Evolutionary conservation across 2,329 filamentous ascomycete genomes (phyloP), one percentile per base, ranked within the genome.

Genomic region (Xylariaceae sp.): DNA sequence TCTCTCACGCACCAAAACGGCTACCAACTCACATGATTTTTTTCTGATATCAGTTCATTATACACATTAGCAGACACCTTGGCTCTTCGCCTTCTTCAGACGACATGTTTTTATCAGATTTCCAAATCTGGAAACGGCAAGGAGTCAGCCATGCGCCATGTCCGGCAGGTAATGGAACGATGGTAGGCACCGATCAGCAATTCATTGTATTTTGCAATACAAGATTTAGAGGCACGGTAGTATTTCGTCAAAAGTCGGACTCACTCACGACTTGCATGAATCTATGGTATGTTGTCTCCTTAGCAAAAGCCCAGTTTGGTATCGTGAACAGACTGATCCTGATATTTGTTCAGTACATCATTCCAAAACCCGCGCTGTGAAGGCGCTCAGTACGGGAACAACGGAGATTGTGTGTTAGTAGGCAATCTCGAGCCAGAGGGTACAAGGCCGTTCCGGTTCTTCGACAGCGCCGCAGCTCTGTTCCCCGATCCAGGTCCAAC

Each of bases 331-430:
- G 12, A 39, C 42, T 52, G 27, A 52, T 32, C 17, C 30, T 30
- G 17, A 43, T 15, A 2, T 19, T 6, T 33, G 30, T 17, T 35
- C 15, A 55, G 53, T 18, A 48, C 49, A 14, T 52, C 49, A 6
- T 48, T 48, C 17, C 52, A 57, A 36, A 55, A 52, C 30, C 52
- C 56, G 11, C 52, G 54, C 10, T 58, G 56, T 27, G 56, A 58
- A 14, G 54, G 48, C 10, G 56, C 48, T 6, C 42, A 57, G 33
- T 54, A 52, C 39, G 45, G 39, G 38, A 31, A 40, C 14, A 45
- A 55, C 31, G 42, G 33, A 32, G 48, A 50, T 18, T 58, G 56
- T 35, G 38, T 57, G 1, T 40, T 58, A 0, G 11, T 55, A 6
- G 48, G 48, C 6, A 39, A 39, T 39, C 19, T 57, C 10, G 30